Evolutionary conservation across 192 early-diverging fungal genomes (phyloP).

Genomic region (Coemansia sp.): DNA sequence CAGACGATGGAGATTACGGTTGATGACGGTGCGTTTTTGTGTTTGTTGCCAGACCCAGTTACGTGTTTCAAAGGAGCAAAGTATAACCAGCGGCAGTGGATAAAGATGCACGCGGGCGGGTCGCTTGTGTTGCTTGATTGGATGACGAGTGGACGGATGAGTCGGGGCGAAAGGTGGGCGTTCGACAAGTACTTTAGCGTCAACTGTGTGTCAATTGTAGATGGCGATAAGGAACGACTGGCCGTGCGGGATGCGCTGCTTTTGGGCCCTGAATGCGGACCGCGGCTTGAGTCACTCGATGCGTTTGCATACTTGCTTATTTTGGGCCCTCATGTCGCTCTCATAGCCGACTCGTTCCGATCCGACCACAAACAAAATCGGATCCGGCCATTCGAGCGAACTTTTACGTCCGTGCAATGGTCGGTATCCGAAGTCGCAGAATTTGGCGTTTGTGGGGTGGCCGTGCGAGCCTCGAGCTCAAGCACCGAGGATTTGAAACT

Average conservation of each 20-base stretch:
- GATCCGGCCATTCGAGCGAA: conserved; percentile 23
- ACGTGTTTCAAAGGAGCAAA: conserved; percentile 67
- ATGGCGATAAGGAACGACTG: neutral
- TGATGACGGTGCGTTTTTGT: conserved; percentile 45
- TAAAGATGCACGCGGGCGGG: conserved; percentile 30
- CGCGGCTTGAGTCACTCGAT: conserved; percentile 12
- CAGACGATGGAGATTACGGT: conserved; percentile 58
- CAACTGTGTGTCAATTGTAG: conserved; percentile 18
- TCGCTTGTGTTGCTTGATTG: conserved; percentile 79
- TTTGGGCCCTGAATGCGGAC: neutral
- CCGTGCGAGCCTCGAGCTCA: conserved; percentile 33
- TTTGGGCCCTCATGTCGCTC: conserved; percentile 20
- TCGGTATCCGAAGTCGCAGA: conserved; percentile 44
- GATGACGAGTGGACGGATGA: conserved; percentile 75
- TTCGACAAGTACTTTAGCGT: conserved; percentile 61
- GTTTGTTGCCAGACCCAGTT: conserved; percentile 76
- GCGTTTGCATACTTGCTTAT: conserved; percentile 43
- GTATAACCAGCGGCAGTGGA: conserved; percentile 64
- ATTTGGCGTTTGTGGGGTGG: conserved; percentile 23
- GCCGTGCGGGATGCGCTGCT: conserved; percentile 41
- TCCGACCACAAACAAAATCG: conserved; percentile 23
- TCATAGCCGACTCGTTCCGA: conserved; percentile 15
- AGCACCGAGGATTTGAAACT: conserved; percentile 28
- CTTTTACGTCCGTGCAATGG: conserved; percentile 16
- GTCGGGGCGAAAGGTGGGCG: conserved; percentile 72